A percentile compares a stretch with the other conserved stretches of the same genome.
Conservation (phyloP, 345 rosid species). For the Pseudoturritis turrita region DNA sequence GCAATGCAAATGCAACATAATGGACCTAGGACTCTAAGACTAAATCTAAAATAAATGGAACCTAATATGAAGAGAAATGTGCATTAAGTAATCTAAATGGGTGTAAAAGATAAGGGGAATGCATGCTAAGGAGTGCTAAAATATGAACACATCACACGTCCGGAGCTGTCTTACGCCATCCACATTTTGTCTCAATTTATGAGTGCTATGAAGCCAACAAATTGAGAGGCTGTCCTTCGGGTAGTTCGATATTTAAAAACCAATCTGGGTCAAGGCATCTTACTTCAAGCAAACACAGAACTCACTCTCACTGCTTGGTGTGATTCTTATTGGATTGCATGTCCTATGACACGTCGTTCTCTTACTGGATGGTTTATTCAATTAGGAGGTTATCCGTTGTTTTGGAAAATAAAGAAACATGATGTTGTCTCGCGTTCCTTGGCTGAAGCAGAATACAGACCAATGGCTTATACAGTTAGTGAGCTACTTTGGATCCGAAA, state of each 20-base stretch:
- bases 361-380: not conserved
- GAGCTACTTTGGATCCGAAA: not conserved
- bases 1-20: too few species aligned
- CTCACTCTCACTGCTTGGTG: not conserved
- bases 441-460: not conserved
- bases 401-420: not conserved
- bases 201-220: not conserved
- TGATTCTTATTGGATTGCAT: not conserved
- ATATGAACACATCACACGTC: too few species aligned
- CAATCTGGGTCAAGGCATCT: not conserved
- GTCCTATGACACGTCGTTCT: not conserved
- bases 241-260: not conserved
- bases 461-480: not conserved
- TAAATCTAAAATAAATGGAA: too few species aligned
- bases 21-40: too few species aligned
- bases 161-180: not conserved
- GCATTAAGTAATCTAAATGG: too few species aligned
- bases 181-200: not conserved
- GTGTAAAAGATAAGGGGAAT: too few species aligned
- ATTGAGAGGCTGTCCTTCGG: not conserved
- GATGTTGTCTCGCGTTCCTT: not conserved
- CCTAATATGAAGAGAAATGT: too few species aligned
- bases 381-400: not conserved
- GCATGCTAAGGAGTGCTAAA: too few species aligned
- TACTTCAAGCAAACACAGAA: not conserved